Evolutionary conservation across 257 asterid species (phyloP).

Genomic region (Avicennia marina): DNA sequence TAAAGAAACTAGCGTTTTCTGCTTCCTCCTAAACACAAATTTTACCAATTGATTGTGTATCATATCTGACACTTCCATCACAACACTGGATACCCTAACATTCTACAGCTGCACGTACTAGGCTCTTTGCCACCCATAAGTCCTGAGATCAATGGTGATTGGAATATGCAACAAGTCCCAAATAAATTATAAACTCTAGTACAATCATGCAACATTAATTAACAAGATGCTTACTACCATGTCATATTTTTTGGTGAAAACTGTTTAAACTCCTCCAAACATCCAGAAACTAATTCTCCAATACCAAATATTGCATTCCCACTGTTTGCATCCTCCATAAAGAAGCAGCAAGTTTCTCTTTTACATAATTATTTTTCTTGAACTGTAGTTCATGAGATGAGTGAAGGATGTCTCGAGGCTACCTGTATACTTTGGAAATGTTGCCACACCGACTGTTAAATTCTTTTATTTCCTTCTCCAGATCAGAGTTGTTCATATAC

Average conservation of each 20-base stretch:
- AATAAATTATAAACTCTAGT: no score
- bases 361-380: no score
- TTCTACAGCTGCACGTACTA: no score
- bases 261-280: slow-evolving; percentile 4
- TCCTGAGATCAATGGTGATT: no score
- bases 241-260: slow-evolving; percentile 1
- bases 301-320: not conserved
- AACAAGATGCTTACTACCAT: not conserved
- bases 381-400: no score
- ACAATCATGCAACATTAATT: no score
- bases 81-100: not conserved
- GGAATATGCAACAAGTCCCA: no score
- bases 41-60: not conserved
- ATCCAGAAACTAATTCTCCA: not conserved
- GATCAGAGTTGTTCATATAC: slow-evolving; percentile 82
- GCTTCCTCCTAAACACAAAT: not conserved
- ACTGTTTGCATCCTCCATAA: no score
- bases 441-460: slow-evolving; percentile 56
- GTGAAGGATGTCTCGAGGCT: no score
- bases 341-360: no score
- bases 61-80: not conserved
- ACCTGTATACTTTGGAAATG: slow-evolving; percentile 92
- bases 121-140: not conserved
- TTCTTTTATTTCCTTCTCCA: slow-evolving; percentile 73
- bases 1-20: not conserved